Conservation (phyloP, 768 basidiomycete species). For the Lentinula edodes region DNA sequence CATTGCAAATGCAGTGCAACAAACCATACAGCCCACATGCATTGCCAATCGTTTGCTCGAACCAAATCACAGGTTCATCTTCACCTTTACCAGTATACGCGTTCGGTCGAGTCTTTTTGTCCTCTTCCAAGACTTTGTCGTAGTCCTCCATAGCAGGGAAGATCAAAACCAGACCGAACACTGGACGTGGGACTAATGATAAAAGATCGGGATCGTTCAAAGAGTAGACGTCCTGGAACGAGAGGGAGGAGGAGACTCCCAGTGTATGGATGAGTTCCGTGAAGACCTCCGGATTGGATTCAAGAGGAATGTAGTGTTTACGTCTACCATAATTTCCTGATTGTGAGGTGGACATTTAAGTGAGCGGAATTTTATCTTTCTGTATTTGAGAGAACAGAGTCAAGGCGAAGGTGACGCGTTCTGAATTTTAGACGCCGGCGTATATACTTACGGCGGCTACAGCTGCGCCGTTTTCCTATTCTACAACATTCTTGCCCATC, state of each 20-base stretch:
- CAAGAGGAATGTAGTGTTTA: slow-evolving; percentile 28
- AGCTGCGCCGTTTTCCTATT: no score
- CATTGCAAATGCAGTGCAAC: slow-evolving; percentile 28
- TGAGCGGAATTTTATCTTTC: not conserved
- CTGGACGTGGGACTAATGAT: slow-evolving; percentile 25
- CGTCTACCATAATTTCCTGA: slow-evolving; percentile 4
- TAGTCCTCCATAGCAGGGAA: slow-evolving; percentile 21
- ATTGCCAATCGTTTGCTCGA: slow-evolving; percentile 30
- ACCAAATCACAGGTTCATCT: slow-evolving; percentile 29
- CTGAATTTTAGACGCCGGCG: no score
- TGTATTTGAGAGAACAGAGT: no score
- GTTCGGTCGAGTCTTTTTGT: slow-evolving; percentile 17
- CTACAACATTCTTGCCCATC: no score
- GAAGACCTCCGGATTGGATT: slow-evolving; percentile 32
- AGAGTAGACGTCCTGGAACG: slow-evolving; percentile 29
- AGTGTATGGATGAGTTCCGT: slow-evolving; percentile 26
- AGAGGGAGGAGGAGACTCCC: slow-evolving; percentile 19
- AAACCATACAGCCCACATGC: slow-evolving; percentile 33
- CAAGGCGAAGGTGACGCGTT: no score
- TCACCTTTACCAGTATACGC: slow-evolving; percentile 24
- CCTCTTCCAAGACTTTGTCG: slow-evolving; percentile 10
- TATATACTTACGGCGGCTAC: no score
- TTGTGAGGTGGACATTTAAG: not conserved
- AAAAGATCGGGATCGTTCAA: slow-evolving; percentile 26
- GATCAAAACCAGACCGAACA: slow-evolving; percentile 24